Evolutionary conservation across 257 asterid species (phyloP).

Genomic region (Solanum infundibuliforme): DNA sequence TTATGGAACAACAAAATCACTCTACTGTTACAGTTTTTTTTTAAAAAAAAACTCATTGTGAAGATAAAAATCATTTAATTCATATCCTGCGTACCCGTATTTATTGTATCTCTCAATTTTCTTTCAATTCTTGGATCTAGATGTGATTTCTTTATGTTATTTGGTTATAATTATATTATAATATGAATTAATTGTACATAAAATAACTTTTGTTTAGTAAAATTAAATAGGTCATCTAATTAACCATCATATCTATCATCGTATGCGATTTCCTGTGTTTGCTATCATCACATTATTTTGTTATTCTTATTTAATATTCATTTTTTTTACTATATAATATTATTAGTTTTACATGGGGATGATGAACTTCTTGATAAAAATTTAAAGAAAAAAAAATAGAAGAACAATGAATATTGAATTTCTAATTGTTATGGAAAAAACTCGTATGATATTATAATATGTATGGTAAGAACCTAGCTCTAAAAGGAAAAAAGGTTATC

Average conservation of each 20-base stretch:
- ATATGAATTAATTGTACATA: neutral
- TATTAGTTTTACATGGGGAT: too few relatives aligned
- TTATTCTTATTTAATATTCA: too few relatives aligned
- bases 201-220: neutral
- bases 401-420: neutral
- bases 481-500: neutral
- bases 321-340: too few relatives aligned
- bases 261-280: too few relatives aligned
- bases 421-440: neutral
- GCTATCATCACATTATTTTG: too few relatives aligned
- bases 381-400: neutral
- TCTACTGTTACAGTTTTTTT: too few relatives aligned
- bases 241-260: too few relatives aligned
- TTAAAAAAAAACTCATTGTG: neutral
- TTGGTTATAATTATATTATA: neutral
- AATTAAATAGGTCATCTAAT: neutral
- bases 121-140: neutral
- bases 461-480: neutral
- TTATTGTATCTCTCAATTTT: neutral
- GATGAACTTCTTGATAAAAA: neutral
- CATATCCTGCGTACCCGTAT: too few relatives aligned
- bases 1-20: neutral
- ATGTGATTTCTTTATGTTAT: too few relatives aligned
- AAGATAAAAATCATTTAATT: too few relatives aligned
- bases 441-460: too few relatives aligned